A percentile compares a stretch with the other conserved stretches of the same genome.
These are phyloP conservation scores for Nicotiana rustica DNA, from an alignment of 305 asterid species.

Conservation along the genomic window DNA sequence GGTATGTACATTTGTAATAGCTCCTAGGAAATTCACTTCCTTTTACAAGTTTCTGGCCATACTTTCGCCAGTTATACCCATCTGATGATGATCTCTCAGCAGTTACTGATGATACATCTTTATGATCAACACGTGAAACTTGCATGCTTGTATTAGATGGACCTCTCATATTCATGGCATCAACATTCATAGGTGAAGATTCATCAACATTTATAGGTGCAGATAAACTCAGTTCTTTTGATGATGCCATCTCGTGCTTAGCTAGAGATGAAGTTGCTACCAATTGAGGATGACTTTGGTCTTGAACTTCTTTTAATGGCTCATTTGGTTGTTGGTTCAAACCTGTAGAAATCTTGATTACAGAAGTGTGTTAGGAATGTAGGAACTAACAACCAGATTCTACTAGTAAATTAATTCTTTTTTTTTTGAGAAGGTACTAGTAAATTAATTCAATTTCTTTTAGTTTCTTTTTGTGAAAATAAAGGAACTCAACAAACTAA, in stretches of 20 bases:
- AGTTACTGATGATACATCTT: slow-evolving; percentile 47
- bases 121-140: slow-evolving; percentile 62
- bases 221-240: slow-evolving; percentile 44
- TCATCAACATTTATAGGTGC: slow-evolving; percentile 47
- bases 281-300: slow-evolving; percentile 58
- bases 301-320: slow-evolving; percentile 54
- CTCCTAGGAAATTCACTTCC: slow-evolving; percentile 98
- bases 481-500: not conserved
- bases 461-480: too few species aligned
- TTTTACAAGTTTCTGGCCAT: slow-evolving; percentile 98
- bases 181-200: slow-evolving; percentile 44
- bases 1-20: slow-evolving; percentile 95
- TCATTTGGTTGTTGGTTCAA: slow-evolving; percentile 55
- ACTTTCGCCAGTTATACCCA: slow-evolving; percentile 98
- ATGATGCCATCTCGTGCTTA: slow-evolving; percentile 42
- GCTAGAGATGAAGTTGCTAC: slow-evolving; percentile 53
- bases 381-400: not conserved
- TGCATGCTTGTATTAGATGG: slow-evolving; percentile 36
- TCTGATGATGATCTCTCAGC: slow-evolving; percentile 93
- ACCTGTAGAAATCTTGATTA: slow-evolving; percentile 63
- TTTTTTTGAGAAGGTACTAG: too few species aligned
- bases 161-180: slow-evolving; percentile 55
- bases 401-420: too few species aligned
- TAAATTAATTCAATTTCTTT: not conserved
- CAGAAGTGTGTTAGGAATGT: slow-evolving; percentile 24